A percentile compares a stretch with the other conserved stretches of the same genome.
Evolutionary conservation across 306 rosid genomes (phyloP).

Genomic region (Fagus crenata): DNA sequence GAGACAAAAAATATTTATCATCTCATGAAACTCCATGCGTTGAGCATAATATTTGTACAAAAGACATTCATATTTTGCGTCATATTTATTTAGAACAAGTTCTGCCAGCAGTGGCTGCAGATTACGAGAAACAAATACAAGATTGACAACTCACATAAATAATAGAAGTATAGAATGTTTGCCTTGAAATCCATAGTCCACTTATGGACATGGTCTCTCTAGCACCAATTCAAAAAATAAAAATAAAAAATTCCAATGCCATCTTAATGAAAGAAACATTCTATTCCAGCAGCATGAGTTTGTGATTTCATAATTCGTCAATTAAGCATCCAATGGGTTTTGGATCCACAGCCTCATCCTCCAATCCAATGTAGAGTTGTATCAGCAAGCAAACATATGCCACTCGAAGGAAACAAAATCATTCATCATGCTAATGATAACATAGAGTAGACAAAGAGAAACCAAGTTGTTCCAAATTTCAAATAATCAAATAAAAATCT

Average conservation of each 20-base stretch:
- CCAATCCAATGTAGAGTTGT: not conserved
- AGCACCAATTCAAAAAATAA: not conserved
- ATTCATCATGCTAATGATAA: too few relatives aligned
- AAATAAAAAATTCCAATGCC: not conserved
- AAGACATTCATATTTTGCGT: not conserved
- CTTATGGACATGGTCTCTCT: not conserved
- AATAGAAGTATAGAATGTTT: not conserved
- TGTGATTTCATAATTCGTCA: not conserved
- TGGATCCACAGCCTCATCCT: not conserved
- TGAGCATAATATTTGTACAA: not conserved
- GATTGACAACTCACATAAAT: not conserved
- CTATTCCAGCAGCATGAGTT: not conserved
- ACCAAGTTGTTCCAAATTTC: too few relatives aligned
- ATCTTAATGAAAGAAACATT: not conserved
- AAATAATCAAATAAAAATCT: too few relatives aligned
- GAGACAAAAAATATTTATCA: not conserved
- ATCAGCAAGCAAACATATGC: too few relatives aligned
- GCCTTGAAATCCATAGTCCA: conserved; percentile 1
- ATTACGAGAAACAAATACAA: not conserved
- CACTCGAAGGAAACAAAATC: too few relatives aligned
- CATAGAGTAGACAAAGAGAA: too few relatives aligned
- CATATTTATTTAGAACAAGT: not conserved
- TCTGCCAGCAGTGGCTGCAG: not conserved
- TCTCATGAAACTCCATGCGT: not conserved
- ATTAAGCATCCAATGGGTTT: not conserved